phyloP scores from a whole-genome alignment of 192 early-diverging fungal genomes.

The Podila horticola region DNA sequence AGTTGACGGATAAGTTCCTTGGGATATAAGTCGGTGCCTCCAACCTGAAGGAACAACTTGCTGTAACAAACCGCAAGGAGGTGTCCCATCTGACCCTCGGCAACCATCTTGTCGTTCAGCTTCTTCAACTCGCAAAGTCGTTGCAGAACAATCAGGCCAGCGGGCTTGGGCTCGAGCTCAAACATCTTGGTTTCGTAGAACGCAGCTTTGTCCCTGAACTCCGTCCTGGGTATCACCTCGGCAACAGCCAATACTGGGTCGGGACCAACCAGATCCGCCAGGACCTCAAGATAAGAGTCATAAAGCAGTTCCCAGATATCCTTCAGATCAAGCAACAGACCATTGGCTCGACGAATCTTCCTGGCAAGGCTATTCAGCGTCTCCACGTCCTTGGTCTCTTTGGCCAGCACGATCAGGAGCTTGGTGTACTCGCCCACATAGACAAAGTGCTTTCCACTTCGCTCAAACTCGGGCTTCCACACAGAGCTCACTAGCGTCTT shows the following conservation, averaged over 20 bases:
- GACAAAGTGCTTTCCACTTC: constrained; percentile 80
- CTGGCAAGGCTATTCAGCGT: constrained; percentile 63
- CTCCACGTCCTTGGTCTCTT: constrained; percentile 66
- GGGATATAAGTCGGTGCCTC: constrained; percentile 42
- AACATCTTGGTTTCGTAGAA: constrained; percentile 48
- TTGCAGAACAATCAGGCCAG: constrained; percentile 23
- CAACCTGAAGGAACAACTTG: constrained; percentile 46
- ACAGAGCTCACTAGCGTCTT: constrained; percentile 70
- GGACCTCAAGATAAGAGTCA: constrained; percentile 55
- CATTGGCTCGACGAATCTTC: constrained; percentile 63
- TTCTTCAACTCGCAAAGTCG: constrained; percentile 44
- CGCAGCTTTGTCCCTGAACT: constrained; percentile 44
- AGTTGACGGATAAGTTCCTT: constrained; percentile 40
- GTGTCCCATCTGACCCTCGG: constrained; percentile 43
- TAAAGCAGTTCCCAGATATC: constrained; percentile 61
- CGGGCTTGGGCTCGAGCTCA: constrained; percentile 24
- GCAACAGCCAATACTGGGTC: constrained; percentile 27
- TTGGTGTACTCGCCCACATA: constrained; percentile 76
- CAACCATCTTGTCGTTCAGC: constrained; percentile 46
- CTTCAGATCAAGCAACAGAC: constrained; percentile 63
- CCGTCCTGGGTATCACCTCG: constrained; percentile 42
- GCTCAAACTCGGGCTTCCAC: constrained; percentile 84
- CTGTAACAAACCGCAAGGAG: constrained; percentile 41
- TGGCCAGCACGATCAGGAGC: constrained; percentile 69
- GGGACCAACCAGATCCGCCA: constrained; percentile 31